These are phyloP conservation scores for Phytophthora tubulina DNA, from an alignment of 352 stramenopile species.

Conservation along the genomic window DNA sequence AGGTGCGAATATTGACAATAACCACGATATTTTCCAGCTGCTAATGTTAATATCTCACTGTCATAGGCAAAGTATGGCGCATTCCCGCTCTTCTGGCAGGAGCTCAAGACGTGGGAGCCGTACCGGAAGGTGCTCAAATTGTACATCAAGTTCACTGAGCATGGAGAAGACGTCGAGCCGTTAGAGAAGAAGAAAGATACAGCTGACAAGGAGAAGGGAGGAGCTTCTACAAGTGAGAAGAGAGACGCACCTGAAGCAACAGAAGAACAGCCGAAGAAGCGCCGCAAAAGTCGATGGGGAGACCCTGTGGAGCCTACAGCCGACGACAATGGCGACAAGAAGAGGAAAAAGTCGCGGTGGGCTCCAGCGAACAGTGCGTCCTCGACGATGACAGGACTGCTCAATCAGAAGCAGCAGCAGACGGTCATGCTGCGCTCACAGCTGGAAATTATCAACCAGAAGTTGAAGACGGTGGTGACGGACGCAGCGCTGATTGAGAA, in stretches of 20 bases:
- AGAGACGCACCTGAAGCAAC: constrained; percentile 26
- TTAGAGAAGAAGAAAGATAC: constrained; percentile 8
- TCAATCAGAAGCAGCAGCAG: constrained; percentile 78
- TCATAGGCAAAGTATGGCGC: constrained; percentile 84
- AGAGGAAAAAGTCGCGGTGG: constrained; percentile 86
- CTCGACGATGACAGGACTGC: constrained; percentile 55
- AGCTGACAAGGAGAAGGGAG: constrained; percentile 21
- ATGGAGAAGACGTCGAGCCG: constrained; percentile 38
- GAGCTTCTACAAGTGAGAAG: constrained; percentile 4
- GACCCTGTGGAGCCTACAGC: constrained; percentile 57
- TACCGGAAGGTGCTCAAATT: constrained; percentile 93
- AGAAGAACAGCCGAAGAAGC: constrained; percentile 68
- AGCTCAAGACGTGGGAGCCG: constrained; percentile 93
- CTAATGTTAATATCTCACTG: constrained; percentile 26
- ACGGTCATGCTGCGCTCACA: constrained; percentile 72
- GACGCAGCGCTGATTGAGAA: constrained; percentile 86
- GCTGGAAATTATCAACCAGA: constrained; percentile 79
- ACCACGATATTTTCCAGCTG: background rate
- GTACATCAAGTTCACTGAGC: constrained; percentile 89
- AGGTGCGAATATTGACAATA: constrained; percentile 35
- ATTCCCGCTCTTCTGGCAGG: constrained; percentile 96
- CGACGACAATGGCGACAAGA: constrained; percentile 54
- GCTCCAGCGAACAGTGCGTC: constrained; percentile 55
- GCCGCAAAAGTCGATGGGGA: constrained; percentile 90
- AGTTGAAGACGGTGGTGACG: constrained; percentile 78